phyloP scores from a whole-genome alignment of 257 asterid species.

The Nicotiana sylvestris region DNA sequence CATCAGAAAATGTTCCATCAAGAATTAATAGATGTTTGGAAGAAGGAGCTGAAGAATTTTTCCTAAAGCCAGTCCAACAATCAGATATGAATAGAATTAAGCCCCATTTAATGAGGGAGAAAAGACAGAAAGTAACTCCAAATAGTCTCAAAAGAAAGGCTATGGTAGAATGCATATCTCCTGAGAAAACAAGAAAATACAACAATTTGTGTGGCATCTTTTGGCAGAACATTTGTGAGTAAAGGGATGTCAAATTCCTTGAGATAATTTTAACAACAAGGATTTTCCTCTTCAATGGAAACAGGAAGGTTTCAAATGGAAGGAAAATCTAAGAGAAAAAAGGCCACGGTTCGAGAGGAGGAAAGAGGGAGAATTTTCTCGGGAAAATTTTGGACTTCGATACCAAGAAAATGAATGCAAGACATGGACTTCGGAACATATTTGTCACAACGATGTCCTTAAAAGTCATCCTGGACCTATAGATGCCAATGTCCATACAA shows the following conservation, averaged over 20 bases:
- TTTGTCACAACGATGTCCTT: too few relatives aligned
- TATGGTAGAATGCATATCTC: conserved; percentile 29
- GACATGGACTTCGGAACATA: too few relatives aligned
- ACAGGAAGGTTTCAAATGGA: not conserved
- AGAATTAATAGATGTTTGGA: conserved; percentile 54
- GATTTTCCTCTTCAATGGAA: not conserved
- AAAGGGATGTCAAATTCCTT: not conserved
- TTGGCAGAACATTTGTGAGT: conserved; percentile 7
- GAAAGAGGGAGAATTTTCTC: not conserved
- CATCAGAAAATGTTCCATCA: conserved; percentile 58
- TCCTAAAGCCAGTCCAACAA: conserved; percentile 46
- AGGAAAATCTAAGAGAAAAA: not conserved
- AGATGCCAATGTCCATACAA: not conserved
- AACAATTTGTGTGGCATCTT: not conserved
- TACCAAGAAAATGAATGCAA: not conserved
- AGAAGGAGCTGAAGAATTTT: conserved; percentile 28
- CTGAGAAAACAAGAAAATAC: conserved; percentile 28
- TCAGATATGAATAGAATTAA: conserved; percentile 49
- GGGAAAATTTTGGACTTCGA: too few relatives aligned
- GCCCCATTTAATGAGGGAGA: conserved; percentile 33
- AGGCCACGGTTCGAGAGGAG: not conserved
- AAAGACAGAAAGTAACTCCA: not conserved
- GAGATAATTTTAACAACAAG: not conserved
- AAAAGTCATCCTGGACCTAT: too few relatives aligned
- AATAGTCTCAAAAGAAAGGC: conserved; percentile 22